Base-by-base conservation (phyloP, 495 filamentous ascomycete genomes). In the Aspergillus conjunctus region DNA sequence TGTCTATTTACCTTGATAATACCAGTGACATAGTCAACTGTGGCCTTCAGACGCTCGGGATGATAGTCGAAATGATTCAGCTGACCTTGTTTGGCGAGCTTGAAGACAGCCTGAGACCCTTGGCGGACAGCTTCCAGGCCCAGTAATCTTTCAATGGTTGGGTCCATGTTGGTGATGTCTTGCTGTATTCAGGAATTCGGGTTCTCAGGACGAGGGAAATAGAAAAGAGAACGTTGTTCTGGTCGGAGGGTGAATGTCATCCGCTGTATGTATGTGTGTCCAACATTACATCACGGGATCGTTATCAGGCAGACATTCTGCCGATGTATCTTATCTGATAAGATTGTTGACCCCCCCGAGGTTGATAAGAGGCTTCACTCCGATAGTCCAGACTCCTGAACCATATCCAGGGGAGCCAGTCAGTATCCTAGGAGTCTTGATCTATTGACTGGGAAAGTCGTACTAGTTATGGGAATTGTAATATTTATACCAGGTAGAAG, bases 101-200 rank as follows among this genome's bases (percentile, higher is more conserved):
- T 43, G 30, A 78, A 58, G 2, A 78, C 75, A 14, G 56, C 51
- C 15, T 68, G 72, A 5, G 75, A 68, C 48, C 66, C 61, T 50
- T 69, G 61, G n/a, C 75, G 72, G 22, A 78, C 75, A 4, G 75
- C 71, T 59, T 76, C 60, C 0, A 78, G 66, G 60, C 71, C 67
- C n/a, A 75, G 66, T 6, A 77, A 53, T 45, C 70, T 60, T 45
- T 73, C 64, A 32, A 77, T 71, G n/a, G 62, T 63, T 7, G 65
- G 26, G 20, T 61, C 58, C 65, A 67, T 66, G 1, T 48, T 22
- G 11, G 4, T 34, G 7, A 5, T 11, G 11, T 5, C 26, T 26
- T 26, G 32, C 7, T 32, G 14, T 33, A 8, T 56, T 2, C 9
- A 32, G 20, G 8, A 7, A 43, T 26, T 26, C 26, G 12, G 10